Conservation (phyloP, 2,329 filamentous ascomycete genomes). For the Nothopassalora personata region DNA sequence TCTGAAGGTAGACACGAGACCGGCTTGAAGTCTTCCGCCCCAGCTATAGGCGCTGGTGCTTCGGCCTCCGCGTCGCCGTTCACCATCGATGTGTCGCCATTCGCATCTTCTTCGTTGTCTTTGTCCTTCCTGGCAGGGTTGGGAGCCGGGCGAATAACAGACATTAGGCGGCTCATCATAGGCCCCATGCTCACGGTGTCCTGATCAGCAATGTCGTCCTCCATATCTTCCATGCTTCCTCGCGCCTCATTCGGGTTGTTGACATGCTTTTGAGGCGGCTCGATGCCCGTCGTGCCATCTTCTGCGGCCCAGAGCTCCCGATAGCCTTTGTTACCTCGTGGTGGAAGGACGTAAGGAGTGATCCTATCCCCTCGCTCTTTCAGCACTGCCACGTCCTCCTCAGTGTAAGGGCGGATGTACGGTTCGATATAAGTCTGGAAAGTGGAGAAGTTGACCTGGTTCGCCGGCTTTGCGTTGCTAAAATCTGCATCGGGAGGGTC, state of each 20-base stretch:
- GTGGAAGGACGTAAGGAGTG: constrained; percentile 78
- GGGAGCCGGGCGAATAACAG: constrained; percentile 68
- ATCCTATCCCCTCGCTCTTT: constrained; percentile 79
- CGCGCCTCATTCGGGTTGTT: constrained; percentile 75
- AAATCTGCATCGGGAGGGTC: constrained; percentile 92
- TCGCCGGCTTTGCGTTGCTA: constrained; percentile 84
- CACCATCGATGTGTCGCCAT: constrained; percentile 40
- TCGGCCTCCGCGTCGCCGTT: constrained; percentile 42
- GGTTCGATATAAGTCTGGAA: constrained; percentile 92
- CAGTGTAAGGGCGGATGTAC: constrained; percentile 80
- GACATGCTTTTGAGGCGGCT: constrained; percentile 59
- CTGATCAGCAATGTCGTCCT: constrained; percentile 78
- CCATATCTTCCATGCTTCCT: constrained; percentile 79
- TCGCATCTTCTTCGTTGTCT: constrained; percentile 43
- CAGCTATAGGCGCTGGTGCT: constrained; percentile 23
- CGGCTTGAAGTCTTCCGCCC: constrained; percentile 44
- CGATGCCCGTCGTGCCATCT: constrained; percentile 72
- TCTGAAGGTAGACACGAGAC: constrained; percentile 65
- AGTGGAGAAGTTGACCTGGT: constrained; percentile 88
- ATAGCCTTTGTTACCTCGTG: constrained; percentile 79
- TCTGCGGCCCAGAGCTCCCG: constrained; percentile 91
- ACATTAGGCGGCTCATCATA: constrained; percentile 73
- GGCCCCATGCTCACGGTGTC: constrained; percentile 87
- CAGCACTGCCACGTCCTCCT: constrained; percentile 90
- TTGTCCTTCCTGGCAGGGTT: constrained; percentile 47